A percentile compares a stretch with the other conserved stretches of the same genome.
These are phyloP conservation scores for Hypoxylon trugodes DNA, from an alignment of 495 filamentous ascomycete genomes.

Conservation along the genomic window DNA sequence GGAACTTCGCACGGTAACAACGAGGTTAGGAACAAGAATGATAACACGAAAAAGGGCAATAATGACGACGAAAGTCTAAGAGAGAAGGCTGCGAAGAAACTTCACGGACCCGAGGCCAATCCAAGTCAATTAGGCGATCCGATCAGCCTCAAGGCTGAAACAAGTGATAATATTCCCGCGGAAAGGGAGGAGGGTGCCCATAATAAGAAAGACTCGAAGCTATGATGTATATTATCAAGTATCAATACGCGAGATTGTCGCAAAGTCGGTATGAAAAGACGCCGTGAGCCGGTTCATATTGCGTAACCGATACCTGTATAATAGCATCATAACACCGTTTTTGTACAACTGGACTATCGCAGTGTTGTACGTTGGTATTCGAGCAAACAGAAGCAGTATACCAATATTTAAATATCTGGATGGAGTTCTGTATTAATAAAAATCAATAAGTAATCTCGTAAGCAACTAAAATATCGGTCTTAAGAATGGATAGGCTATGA, in stretches of 20 bases:
- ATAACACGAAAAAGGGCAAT: background rate
- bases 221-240: conserved; percentile 24
- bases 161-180: conserved; percentile 28
- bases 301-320: background rate
- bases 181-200: conserved; percentile 28
- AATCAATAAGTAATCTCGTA: background rate
- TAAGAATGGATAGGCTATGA: background rate
- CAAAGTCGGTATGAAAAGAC: background rate
- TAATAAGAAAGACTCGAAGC: conserved; percentile 33
- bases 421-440: conserved; percentile 4
- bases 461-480: too few species aligned
- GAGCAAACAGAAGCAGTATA: too few species aligned
- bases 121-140: conserved; percentile 54
- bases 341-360: background rate
- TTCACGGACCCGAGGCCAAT: conserved; percentile 48
- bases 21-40: background rate
- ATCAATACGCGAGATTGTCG: too few species aligned
- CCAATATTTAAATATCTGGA: background rate
- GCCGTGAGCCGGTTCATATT: background rate
- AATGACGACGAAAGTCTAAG: conserved; percentile 31
- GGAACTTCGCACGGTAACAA: background rate
- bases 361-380: too few species aligned
- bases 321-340: background rate
- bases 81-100: conserved; percentile 48
- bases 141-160: conserved; percentile 54